Evolutionary conservation across 106 monocot genomes (phyloP), one percentile per base, ranked within the genome.

Genomic region (Dioscorea zingiberensis): DNA sequence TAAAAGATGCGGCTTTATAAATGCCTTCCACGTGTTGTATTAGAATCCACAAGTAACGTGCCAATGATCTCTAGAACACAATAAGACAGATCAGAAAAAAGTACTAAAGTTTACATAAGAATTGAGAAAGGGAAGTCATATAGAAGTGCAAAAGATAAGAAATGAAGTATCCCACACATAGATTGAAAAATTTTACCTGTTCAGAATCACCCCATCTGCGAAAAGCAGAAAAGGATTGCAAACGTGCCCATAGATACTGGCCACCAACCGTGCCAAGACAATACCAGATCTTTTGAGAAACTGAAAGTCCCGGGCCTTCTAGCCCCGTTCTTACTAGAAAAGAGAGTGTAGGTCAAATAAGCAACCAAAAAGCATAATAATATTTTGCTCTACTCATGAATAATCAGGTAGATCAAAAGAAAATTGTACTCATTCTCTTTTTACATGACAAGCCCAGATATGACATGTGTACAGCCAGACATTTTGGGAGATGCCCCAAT

Each of bases 191-290:
- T 13, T 12, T 17, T 2, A 74, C 98, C 86, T 93, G 98, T 21
- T 99, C 93, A 82, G 84, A 82, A 74, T 99, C 89, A 26, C 93
- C 98, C 93, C 93, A 99, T 87, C 89, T 81, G 47, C 93, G 76
- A 54, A 93, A 99, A 62, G 98, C 98, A 47, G 98, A 99, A 54
- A 99, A 99, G 47, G 86, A 86, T 64, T 99, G 93, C 47, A 98
- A 68, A 56, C 93, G 93, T 22, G 88, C 71, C 98, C 98, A 99
- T 51, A 89, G 51, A 71, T 99, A 93, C 48, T 82, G 92, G 55
- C 98, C 98, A 62, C 98, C 98, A 62, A 93, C 84, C 30, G 72
- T 84, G 21, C 76, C 70, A 54, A 99, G 66, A 71, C 89, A 99
- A 63, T 93, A 99, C 86, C 86, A 82, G n/a, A 93, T 55, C 69